Conservation (phyloP, 495 filamentous ascomycete genomes). For the Amorphotheca resinae region DNA sequence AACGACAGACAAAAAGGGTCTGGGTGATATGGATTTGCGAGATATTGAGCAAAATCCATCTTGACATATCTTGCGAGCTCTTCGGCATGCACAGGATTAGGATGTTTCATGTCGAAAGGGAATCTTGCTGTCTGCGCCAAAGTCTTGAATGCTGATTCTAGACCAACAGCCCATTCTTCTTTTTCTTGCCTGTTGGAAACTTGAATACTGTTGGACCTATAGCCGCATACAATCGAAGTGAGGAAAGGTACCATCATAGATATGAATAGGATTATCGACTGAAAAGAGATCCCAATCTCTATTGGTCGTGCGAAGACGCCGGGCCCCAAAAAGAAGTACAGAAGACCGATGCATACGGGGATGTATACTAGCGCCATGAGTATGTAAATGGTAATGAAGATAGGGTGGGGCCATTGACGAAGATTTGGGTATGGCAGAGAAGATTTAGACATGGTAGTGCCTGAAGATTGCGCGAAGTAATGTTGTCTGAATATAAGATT, state of each 20-base stretch:
- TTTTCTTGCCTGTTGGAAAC: conserved; percentile 7
- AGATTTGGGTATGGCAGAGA: conserved; percentile 4
- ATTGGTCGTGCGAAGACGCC: background rate
- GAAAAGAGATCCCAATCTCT: conserved; percentile 2
- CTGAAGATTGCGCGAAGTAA: conserved; percentile 3
- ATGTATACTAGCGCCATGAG: conserved; percentile 1
- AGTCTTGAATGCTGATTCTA: conserved; percentile 4
- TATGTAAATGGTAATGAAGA: background rate
- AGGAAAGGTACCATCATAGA: conserved; percentile 4
- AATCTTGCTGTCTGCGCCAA: conserved; percentile 1
- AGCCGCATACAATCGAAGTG: conserved; percentile 1
- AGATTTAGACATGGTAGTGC: conserved; percentile 7
- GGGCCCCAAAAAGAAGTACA: conserved; percentile 2
- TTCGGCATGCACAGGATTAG: conserved; percentile 1
- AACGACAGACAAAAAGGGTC: conserved; percentile 1
- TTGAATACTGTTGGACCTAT: conserved; percentile 3
- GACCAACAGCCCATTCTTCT: conserved; percentile 2
- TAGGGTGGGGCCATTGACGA: conserved; percentile 2
- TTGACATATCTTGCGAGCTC: background rate
- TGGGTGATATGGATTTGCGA: conserved; percentile 6
- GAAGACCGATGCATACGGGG: background rate
- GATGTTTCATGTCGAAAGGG: conserved; percentile 2
- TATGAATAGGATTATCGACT: conserved; percentile 4
- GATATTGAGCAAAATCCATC: conserved; percentile 4
- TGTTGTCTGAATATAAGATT: conserved; percentile 4